Conservation (phyloP, 73 alveolate species). For the Paramecium primaurelia region DNA sequence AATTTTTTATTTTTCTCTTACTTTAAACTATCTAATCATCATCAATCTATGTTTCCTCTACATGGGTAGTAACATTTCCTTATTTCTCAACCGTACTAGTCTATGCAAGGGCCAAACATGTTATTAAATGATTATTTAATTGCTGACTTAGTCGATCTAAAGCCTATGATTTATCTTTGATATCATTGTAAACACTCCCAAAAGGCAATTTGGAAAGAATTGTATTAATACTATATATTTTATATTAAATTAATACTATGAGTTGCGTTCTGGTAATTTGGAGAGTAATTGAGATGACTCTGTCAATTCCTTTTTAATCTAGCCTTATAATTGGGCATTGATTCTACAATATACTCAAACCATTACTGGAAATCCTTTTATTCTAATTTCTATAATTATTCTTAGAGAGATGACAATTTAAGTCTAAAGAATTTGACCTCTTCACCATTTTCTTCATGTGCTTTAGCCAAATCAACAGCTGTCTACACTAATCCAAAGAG, state of each 20-base stretch:
- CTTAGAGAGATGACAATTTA: neutral
- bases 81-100: neutral
- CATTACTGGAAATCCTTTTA: neutral
- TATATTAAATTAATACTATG: neutral
- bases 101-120: neutral
- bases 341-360: neutral
- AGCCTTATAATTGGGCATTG: neutral
- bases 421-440: neutral
- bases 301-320: neutral
- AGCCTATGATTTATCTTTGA: constrained; percentile 3
- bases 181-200: constrained; percentile 16
- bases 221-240: neutral
- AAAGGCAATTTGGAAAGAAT: neutral
- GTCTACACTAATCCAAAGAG: constrained; percentile 26
- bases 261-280: constrained; percentile 17
- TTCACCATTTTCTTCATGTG: constrained; percentile 11
- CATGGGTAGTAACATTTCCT: neutral
- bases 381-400: neutral
- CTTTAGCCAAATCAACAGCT: constrained; percentile 3
- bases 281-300: neutral
- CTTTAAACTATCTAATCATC: neutral
- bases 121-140: neutral
- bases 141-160: neutral
- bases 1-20: neutral
- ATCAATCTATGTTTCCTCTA: neutral